Evolutionary conservation across 257 asterid genomes (phyloP), one percentile per base, ranked within the genome.

Genomic region (Penstemon newberryi): DNA sequence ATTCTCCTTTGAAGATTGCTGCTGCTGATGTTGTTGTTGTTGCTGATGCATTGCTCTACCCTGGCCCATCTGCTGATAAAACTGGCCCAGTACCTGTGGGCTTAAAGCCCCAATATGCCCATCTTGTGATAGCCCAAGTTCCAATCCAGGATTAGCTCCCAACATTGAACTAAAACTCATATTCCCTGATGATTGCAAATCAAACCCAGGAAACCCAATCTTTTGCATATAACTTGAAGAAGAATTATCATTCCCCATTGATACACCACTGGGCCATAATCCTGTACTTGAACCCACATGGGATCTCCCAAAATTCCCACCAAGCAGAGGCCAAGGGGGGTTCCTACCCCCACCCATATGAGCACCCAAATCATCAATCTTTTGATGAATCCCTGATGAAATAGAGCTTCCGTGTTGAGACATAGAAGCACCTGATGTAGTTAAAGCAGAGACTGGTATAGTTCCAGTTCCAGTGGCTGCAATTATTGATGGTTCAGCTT

Each of bases 51-150:
- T 46, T 3, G n/a, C 66, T 63, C 83, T 79, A 41, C 83, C 67
- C 70, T 77, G 81, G 36, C 63, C 83, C 79, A 84, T 77, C 69
- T 83, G 93, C 76, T 84, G 96, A 74, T 89, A 87, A 77, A 86
- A 78, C 82, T 84, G 94, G 38, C 60, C 71, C 39, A 83, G 75
- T 13, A 84, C 70, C 42, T 81, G 95, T 44, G 81, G 83, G 71
- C 77, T 82, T 39, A 86, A 54, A 51, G 78, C 85, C 40, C 93
- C 92, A 19, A 85, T 58, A 56, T 75, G 85, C 40, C 82, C 86
- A 66, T 88, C 94, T 65, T 89, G 95, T 51, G 96, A 82, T n/a
- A 89, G 63, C 12, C 96, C 95, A 3, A 89, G 90, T 67, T 89
- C 90, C 70, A 89, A 81, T 15, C 92, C 96, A 63, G 96, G 92